Conservation (phyloP, 208 protist species). For the Acanthamoeba lenticulata region DNA sequence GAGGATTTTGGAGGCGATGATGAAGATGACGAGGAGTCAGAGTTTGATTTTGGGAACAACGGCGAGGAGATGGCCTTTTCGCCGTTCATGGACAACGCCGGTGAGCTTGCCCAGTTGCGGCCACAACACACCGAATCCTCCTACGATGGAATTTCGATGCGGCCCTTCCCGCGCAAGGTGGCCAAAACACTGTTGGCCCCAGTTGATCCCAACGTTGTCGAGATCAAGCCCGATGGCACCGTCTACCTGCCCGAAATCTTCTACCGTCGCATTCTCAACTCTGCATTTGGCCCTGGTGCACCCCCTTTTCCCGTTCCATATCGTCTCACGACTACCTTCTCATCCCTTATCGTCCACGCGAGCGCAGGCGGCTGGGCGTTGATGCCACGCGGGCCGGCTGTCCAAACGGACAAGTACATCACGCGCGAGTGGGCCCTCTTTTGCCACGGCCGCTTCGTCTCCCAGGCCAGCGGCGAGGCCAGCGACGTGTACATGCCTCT, state of each 20-base stretch:
- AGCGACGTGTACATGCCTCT: not conserved
- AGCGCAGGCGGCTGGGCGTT: not conserved
- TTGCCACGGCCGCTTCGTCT: conserved; percentile 73
- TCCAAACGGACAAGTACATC: conserved; percentile 1
- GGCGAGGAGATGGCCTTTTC: not conserved
- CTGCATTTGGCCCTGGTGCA: conserved; percentile 73
- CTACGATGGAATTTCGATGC: conserved; percentile 65
- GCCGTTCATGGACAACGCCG: not conserved
- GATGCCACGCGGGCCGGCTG: not conserved
- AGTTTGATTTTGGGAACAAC: not conserved
- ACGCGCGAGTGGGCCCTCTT: conserved; percentile 76
- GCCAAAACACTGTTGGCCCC: conserved; percentile 50
- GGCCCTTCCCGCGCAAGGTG: conserved; percentile 67
- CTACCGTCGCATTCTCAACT: conserved; percentile 77
- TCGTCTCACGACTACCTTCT: not conserved
- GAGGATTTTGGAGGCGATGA: not conserved
- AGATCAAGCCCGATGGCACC: conserved; percentile 80
- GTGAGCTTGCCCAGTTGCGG: too few species aligned
- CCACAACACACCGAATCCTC: not conserved
- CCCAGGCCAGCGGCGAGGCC: conserved; percentile 73
- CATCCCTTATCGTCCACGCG: not conserved
- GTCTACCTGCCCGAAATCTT: conserved; percentile 80
- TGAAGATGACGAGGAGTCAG: not conserved
- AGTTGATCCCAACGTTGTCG: conserved; percentile 69
- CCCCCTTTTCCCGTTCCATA: not conserved